Evolutionary conservation across 1,284 basidiomycete species (phyloP).

Genomic region (Puccinia coronata): DNA sequence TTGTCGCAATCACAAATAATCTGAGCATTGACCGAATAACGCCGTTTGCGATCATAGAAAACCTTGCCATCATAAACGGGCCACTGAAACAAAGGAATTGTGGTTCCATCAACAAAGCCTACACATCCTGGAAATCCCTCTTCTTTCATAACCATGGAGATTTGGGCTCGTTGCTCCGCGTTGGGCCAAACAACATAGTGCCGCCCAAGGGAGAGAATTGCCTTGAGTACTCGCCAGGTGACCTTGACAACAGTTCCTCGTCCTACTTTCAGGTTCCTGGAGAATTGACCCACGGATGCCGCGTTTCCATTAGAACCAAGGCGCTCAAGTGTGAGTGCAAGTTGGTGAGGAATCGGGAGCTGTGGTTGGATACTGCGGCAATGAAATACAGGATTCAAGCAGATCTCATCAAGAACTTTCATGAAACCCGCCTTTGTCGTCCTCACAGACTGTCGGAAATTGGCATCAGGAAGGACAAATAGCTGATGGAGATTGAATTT

Average conservation of each 20-base stretch:
- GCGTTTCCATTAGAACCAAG: slow-evolving; percentile 23
- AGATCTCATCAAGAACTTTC: not conserved
- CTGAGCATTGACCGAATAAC: slow-evolving; percentile 20
- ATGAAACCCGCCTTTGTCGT: slow-evolving; percentile 6
- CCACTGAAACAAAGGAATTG: not conserved
- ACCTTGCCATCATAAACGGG: slow-evolving; percentile 5
- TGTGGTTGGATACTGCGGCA: not conserved
- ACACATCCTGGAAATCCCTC: slow-evolving; percentile 10
- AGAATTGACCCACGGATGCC: slow-evolving; percentile 11
- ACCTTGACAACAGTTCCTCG: slow-evolving; percentile 8
- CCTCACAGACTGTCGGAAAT: not conserved
- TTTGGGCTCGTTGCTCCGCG: not conserved
- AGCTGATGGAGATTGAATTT: not conserved
- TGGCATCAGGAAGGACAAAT: not conserved
- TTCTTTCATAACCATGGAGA: not conserved
- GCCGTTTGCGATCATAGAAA: slow-evolving; percentile 6
- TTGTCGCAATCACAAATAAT: slow-evolving; percentile 23
- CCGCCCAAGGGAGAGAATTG: not conserved
- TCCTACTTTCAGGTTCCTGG: not conserved
- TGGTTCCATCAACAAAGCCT: slow-evolving; percentile 31
- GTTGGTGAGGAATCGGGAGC: slow-evolving; percentile 24
- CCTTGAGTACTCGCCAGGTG: slow-evolving; percentile 3
- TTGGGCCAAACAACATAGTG: slow-evolving; percentile 15
- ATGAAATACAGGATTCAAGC: slow-evolving; percentile 1
- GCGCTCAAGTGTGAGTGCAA: slow-evolving; percentile 15